A percentile compares a stretch with the other conserved stretches of the same genome.
Evolutionary conservation across 345 rosid species (phyloP).

Genomic region (Sisymbrium altissimum): DNA sequence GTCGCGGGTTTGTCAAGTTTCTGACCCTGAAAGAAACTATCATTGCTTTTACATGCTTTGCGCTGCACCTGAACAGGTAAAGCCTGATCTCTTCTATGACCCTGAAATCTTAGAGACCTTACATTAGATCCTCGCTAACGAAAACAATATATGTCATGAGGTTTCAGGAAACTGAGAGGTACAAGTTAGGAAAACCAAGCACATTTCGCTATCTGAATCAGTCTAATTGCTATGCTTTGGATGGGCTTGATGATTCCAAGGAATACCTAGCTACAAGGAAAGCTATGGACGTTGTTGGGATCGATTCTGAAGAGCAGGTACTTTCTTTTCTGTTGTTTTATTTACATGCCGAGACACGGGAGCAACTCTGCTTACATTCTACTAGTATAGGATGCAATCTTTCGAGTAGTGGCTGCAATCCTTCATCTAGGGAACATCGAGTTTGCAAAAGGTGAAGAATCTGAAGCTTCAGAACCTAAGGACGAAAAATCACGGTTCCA

Average conservation of each 20-base stretch:
- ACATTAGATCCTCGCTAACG: not conserved
- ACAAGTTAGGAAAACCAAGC: conserved; percentile 78
- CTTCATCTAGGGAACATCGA: conserved; percentile 96
- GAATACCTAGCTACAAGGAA: conserved; percentile 76
- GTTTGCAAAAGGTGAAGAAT: conserved; percentile 77
- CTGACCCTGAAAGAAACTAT: conserved; percentile 98
- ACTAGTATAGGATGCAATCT: conserved; percentile 70
- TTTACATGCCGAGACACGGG: not conserved
- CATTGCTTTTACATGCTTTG: conserved; percentile 99
- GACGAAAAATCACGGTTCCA: conserved; percentile 80
- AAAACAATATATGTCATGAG: conserved; percentile 7
- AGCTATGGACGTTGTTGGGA: conserved; percentile 97
- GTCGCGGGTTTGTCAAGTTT: conserved; percentile 97
- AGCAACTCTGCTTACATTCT: conserved; percentile 29
- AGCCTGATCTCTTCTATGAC: conserved; percentile 10
- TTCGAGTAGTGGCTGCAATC: conserved; percentile 91
- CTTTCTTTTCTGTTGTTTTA: conserved; percentile 13
- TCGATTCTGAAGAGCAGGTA: conserved; percentile 78
- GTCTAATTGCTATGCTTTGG: conserved; percentile 78
- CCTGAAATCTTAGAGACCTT: not conserved
- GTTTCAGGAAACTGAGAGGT: conserved; percentile 67
- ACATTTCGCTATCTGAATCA: conserved; percentile 88
- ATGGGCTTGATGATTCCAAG: conserved; percentile 74
- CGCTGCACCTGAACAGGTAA: conserved; percentile 83
- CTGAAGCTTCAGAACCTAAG: conserved; percentile 78